phyloP scores from a whole-genome alignment of 169 alveolate genomes.

The Sarcocystis neurona region DNA sequence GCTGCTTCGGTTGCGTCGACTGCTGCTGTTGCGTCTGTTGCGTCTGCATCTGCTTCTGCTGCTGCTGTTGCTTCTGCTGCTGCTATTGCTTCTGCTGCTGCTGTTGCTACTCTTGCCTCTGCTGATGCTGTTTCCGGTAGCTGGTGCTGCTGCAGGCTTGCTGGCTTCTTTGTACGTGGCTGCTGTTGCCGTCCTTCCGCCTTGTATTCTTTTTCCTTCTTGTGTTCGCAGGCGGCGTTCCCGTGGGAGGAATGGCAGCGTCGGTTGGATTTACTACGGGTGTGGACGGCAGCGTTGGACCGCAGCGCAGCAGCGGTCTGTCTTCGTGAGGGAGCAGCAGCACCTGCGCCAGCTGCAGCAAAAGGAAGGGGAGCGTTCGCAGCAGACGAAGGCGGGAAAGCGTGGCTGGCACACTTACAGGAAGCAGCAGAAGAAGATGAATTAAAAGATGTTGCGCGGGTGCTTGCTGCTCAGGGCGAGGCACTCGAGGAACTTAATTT shows the following conservation, averaged over 20 bases:
- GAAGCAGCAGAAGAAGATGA: not conserved
- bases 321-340: too few species aligned
- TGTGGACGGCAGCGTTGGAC: slow-evolving; percentile 45
- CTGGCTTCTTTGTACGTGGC: too few species aligned
- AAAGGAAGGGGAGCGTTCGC: not conserved
- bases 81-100: not conserved
- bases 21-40: too few species aligned
- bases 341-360: slow-evolving; percentile 7
- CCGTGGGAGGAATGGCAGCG: slow-evolving; percentile 60
- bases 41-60: too few species aligned
- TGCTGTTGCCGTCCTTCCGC: too few species aligned
- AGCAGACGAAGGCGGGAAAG: too few species aligned
- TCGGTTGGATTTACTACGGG: slow-evolving; percentile 52
- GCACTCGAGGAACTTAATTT: slow-evolving; percentile 37
- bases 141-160: too few species aligned
- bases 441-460: not conserved
- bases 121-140: slow-evolving; percentile 35
- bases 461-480: slow-evolving; percentile 46
- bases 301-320: slow-evolving; percentile 2
- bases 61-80: not conserved
- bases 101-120: not conserved
- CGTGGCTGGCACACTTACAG: too few species aligned
- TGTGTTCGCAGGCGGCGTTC: slow-evolving; percentile 45
- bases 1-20: too few species aligned
- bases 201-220: too few species aligned